Base-by-base conservation (phyloP, 2,329 filamentous ascomycete genomes). In the Cladosporium sp. region DNA sequence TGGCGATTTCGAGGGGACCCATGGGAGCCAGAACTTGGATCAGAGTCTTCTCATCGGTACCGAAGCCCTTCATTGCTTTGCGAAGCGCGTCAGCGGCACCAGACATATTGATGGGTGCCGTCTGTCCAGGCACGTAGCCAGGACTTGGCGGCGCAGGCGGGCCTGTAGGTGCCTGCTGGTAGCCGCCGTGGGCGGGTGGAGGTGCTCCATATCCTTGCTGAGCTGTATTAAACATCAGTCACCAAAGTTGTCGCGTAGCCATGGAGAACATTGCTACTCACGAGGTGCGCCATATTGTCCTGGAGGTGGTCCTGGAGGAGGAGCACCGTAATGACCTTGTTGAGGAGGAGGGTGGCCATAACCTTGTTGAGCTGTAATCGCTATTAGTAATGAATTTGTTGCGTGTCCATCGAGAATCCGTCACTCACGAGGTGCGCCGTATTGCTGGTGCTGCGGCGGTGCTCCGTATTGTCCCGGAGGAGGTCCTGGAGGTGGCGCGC, bases 51-150 rank as follows among this genome's bases (percentile, higher is more conserved):
- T 97, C 93, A 73, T 98, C 88, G 0, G 93, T 97, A 38, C 93
- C 94, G 68, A 97, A 92, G 0, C 93, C 93, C 78, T 96, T 97
- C 92, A 97, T 97, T 2, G 94, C 92, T 71, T 86, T 86, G 63
- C 92, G 87, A 26, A 96, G 82, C 4, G 83, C 86, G 66, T 92
- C 86, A 0, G 92, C 90, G 71, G 95, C 88, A 14, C 82, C 80
- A 3, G 81, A 84, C 58, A 87, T 89, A 69, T 96, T 88, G 21
- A 84, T 82, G 34, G 86, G 83, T 52, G 92, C 90, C 55, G 86
- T 82, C 73, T 91, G 90, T 14, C 87, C 86, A 0, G 90, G 85
- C 2, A 88, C 87, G 74, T 97, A 97, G 41, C 93, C 93, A 0
- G 85, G 79, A 0, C 91, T 91, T 0, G 92, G 87, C 12, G 86